These are phyloP conservation scores for Rhodotorula sp. DNA, from an alignment of 1,284 basidiomycete species.

Conservation along the genomic window DNA sequence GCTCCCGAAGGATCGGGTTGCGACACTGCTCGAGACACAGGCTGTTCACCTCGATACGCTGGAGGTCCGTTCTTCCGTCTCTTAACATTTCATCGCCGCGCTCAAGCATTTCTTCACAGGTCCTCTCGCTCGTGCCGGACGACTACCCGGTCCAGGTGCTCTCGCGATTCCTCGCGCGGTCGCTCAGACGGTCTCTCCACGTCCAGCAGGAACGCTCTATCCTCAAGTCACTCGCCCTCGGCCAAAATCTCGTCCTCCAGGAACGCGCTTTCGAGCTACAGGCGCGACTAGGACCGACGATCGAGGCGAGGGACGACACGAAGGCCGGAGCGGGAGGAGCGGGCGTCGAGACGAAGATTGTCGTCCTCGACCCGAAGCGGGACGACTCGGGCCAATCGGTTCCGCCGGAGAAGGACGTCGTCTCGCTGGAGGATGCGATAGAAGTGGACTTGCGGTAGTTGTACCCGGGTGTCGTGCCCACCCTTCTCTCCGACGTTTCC, in stretches of 20 bases:
- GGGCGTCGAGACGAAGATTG: not conserved
- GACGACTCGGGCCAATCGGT: too few species aligned
- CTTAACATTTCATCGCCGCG: too few species aligned
- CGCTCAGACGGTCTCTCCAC: slow-evolving; percentile 73
- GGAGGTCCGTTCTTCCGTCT: slow-evolving; percentile 58
- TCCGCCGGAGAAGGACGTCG: too few species aligned
- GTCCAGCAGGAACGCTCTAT: slow-evolving; percentile 66
- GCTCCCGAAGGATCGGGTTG: slow-evolving; percentile 54
- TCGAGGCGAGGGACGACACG: slow-evolving; percentile 10
- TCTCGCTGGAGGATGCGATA: slow-evolving; percentile 13
- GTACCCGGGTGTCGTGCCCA: not conserved
- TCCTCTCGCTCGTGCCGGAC: slow-evolving; percentile 67
- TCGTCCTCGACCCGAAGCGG: too few species aligned
- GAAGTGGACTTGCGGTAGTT: slow-evolving; percentile 30
- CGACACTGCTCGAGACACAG: slow-evolving; percentile 72
- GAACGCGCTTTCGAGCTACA: slow-evolving; percentile 16
- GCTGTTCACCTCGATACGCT: slow-evolving; percentile 71
- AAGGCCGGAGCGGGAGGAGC: not conserved
- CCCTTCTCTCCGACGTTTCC: not conserved
- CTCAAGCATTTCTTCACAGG: slow-evolving; percentile 52
- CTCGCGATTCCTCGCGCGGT: slow-evolving; percentile 72
- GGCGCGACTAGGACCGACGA: not conserved
- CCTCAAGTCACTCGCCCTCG: slow-evolving; percentile 66
- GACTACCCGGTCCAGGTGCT: slow-evolving; percentile 71
- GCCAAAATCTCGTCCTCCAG: slow-evolving; percentile 64